Evolutionary conservation across 495 filamentous ascomycete genomes (phyloP).

Genomic region (Podospora didyma): DNA sequence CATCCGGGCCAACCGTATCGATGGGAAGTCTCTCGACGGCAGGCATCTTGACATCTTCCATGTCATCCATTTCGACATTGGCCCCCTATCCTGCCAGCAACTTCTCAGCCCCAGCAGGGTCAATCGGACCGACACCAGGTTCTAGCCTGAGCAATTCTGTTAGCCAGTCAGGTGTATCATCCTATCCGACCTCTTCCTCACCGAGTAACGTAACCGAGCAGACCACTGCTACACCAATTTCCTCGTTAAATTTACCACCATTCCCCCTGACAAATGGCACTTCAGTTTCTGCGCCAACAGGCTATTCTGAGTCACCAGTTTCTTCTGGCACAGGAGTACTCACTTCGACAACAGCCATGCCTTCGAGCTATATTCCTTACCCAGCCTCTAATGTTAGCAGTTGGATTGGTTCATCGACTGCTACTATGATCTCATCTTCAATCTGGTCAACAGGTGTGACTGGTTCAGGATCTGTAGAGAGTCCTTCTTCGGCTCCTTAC

Average conservation of each 20-base stretch:
- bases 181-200: not conserved
- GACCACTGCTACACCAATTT: not conserved
- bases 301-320: not conserved
- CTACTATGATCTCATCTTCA: not conserved
- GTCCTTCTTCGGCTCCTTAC: constrained; percentile 6
- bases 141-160: not conserved
- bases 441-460: not conserved
- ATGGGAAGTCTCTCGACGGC: not conserved
- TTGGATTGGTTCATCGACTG: not conserved
- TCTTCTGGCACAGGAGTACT: not conserved
- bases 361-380: not conserved
- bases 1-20: not conserved
- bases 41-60: too few relatives aligned
- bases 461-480: not conserved
- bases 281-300: constrained; percentile 1
- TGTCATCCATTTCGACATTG: too few relatives aligned
- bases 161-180: not conserved
- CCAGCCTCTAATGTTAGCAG: not conserved
- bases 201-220: not conserved
- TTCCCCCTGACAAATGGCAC: constrained; percentile 13
- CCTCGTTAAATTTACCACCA: not conserved
- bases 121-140: not conserved
- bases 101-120: not conserved
- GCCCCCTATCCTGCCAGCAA: not conserved
- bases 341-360: not conserved